These are phyloP conservation scores for Stagonosporopsis cucurbitacearum DNA, from an alignment of 2,329 filamentous ascomycete genomes.

Conservation along the genomic window DNA sequence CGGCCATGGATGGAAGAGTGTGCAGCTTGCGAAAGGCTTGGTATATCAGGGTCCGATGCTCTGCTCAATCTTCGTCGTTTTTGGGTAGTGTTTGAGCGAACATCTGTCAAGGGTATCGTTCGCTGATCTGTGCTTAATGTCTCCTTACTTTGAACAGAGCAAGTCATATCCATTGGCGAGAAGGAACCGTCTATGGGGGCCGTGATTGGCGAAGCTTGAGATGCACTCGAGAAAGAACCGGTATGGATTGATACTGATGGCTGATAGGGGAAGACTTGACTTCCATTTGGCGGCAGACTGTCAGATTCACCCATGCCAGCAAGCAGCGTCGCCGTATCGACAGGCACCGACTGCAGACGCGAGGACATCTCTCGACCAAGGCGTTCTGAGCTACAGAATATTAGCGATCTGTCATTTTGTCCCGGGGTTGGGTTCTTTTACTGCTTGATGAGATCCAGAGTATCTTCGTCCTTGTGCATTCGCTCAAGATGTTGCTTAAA, in stretches of 20 bases:
- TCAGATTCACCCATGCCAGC: constrained; percentile 35
- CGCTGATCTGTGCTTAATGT: neutral
- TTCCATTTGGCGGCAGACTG: neutral
- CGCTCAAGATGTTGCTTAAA: constrained; percentile 79
- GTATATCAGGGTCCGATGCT: neutral
- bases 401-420: constrained; percentile 16
- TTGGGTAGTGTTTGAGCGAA: neutral
- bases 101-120: neutral
- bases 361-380: constrained; percentile 7
- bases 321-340: constrained; percentile 31
- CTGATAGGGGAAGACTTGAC: neutral
- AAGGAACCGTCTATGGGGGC: neutral
- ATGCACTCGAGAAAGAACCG: neutral
- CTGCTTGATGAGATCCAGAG: constrained; percentile 56
- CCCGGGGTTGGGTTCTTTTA: constrained; percentile 32
- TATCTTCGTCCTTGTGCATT: constrained; percentile 64
- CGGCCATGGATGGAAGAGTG: too few relatives aligned
- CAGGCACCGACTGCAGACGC: neutral
- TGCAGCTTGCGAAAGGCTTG: neutral
- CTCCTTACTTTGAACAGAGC: neutral
- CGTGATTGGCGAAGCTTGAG: neutral
- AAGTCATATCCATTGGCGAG: neutral
- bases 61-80: neutral
- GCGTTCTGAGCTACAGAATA: constrained; percentile 33
- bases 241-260: neutral